Conservation (phyloP, 1,284 basidiomycete genomes). For the Agaricales sp. region DNA sequence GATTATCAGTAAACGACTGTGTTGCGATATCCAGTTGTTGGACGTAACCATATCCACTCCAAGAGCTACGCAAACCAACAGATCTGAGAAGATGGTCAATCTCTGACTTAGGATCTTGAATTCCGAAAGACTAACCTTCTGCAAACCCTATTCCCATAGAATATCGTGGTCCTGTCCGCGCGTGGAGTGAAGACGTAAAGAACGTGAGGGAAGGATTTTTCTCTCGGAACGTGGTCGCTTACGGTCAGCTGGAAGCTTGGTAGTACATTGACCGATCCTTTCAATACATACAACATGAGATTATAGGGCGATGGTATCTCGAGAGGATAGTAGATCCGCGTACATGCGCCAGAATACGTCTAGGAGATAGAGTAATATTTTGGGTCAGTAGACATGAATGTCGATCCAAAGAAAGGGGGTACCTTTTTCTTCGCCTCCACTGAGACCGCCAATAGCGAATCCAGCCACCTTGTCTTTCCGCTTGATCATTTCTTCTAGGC, state of each 20-base stretch:
- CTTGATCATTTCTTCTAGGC: conserved; percentile 71
- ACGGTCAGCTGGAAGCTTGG: conserved; percentile 65
- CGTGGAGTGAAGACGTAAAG: conserved; percentile 7
- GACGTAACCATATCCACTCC: conserved; percentile 74
- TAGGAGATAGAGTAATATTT: conserved; percentile 16
- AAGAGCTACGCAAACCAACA: conserved; percentile 79
- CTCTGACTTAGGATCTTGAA: conserved; percentile 2
- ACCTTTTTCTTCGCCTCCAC: conserved; percentile 85
- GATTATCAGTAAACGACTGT: neutral
- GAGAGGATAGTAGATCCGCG: conserved; percentile 14
- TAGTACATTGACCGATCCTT: conserved; percentile 74
- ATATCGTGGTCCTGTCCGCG: conserved; percentile 60
- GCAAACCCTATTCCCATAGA: conserved; percentile 86
- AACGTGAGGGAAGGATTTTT: neutral
- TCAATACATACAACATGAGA: conserved; percentile 10
- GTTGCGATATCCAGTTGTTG: neutral
- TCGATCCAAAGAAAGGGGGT: conserved; percentile 8
- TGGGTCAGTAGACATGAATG: conserved; percentile 6
- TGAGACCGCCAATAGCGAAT: conserved; percentile 77
- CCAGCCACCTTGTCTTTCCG: conserved; percentile 64
- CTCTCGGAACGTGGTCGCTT: conserved; percentile 19
- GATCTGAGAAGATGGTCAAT: conserved; percentile 33
- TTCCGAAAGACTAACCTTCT: conserved; percentile 44
- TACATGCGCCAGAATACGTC: conserved; percentile 81
- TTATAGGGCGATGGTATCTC: conserved; percentile 5